Base-by-base conservation (phyloP, 2,329 filamentous ascomycete genomes). In the Aspergillus fumigatiaffinis region DNA sequence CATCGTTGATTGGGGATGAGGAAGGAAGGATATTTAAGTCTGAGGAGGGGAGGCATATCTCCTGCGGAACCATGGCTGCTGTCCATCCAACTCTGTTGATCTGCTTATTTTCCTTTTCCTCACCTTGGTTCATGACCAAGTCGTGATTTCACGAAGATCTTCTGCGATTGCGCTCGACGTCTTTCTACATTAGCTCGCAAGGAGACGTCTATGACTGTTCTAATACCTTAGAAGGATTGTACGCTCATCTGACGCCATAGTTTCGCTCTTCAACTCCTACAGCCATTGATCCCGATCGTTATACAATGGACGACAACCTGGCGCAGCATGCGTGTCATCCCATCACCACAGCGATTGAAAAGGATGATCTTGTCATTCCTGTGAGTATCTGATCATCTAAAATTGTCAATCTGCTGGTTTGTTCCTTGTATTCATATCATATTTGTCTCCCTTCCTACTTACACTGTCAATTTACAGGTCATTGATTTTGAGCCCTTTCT, bases 401-500 rank as follows among this genome's bases (percentile, higher is more conserved):
- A 26, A 23, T 10, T 21, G 14, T 28, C 21, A 38, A 12, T 14
- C 23, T 25, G 44, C 21, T 17, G 21, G 17, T 47, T 4, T 23
- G 20, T 12, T 25, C 26, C 3, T 26, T 20, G 21, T 6, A 41
- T 41, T 38, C 21, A 21, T 20, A 46, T 20, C 23, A 23, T 25
- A 12, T 23, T 28, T 14, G 29, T 32, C 20, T 46, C 20, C 41
- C 44, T 10, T 35, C 21, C 35, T 35, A 32, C 53, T 58, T 14
- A 60, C 35, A 35, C 21, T 28, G 48, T 47, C 53, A 38, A 6
- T 29, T 14, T 55, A 42, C 56, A 92, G 89, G 82, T 92, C 66
- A 89, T 92, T 69, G 87, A 95, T 79, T 92, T 95, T 71, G 85
- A 84, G 12, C 80, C 80, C 47, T 94, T 92, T 73, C 83, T 90